These are phyloP conservation scores for Sclerospora graminicola DNA, from an alignment of 352 stramenopile genomes.

Conservation along the genomic window DNA sequence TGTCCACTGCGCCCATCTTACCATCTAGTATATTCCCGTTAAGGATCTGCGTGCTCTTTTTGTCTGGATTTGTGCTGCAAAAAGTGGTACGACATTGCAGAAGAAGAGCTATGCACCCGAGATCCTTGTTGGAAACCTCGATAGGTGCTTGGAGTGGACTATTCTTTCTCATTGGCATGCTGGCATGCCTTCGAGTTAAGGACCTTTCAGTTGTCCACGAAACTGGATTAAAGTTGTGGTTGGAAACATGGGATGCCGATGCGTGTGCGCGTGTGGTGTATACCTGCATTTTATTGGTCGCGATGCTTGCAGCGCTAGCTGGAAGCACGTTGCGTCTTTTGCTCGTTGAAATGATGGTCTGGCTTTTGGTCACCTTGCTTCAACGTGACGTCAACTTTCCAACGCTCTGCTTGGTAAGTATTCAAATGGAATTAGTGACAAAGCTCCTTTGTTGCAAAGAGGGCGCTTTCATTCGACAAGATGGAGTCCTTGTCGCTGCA, in stretches of 20 bases:
- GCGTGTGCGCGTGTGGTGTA: constrained; percentile 45
- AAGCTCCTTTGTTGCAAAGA: constrained; percentile 11
- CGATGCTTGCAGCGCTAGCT: constrained; percentile 2
- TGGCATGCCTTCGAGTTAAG: constrained; percentile 17
- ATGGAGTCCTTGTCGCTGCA: constrained; percentile 11
- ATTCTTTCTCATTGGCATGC: constrained; percentile 20
- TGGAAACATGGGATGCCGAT: constrained; percentile 20
- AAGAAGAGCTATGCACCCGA: not conserved
- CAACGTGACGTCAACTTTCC: constrained; percentile 54
- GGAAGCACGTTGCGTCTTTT: constrained; percentile 4
- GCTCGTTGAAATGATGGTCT: constrained; percentile 39
- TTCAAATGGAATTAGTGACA: constrained; percentile 29
- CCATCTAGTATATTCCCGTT: constrained; percentile 12
- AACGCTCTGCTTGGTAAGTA: constrained; percentile 40
- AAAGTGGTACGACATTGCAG: constrained; percentile 12
- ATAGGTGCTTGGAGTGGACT: constrained; percentile 8
- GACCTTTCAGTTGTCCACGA: constrained; percentile 6
- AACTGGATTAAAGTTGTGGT: not conserved
- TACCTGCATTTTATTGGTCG: constrained; percentile 8
- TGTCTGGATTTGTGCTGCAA: constrained; percentile 27
- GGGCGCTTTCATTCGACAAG: not conserved
- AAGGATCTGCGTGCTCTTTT: constrained; percentile 19
- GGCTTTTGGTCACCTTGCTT: constrained; percentile 46
- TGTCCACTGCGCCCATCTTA: constrained; percentile 55
- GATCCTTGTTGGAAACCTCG: constrained; percentile 2